Evolutionary conservation across 106 monocot species (phyloP).

Genomic region (Dioscorea alata): DNA sequence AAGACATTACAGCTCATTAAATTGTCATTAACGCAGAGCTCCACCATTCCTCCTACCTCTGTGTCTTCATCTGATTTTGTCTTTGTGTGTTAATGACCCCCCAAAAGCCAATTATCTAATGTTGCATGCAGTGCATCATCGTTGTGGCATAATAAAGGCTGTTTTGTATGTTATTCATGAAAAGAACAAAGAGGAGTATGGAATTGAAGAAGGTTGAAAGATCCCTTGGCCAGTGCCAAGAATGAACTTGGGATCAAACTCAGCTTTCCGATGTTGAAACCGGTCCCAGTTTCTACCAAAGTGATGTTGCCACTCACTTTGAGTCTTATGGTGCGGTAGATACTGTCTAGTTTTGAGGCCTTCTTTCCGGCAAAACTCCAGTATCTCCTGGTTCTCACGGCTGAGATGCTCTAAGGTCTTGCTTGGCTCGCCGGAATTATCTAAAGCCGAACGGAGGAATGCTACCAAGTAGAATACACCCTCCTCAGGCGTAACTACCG

Average conservation of each 20-base stretch:
- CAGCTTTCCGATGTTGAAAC: slow-evolving; percentile 44
- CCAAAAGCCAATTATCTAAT: no score
- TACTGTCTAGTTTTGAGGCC: slow-evolving; percentile 68
- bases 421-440: slow-evolving; percentile 30
- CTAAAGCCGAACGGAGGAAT: slow-evolving; percentile 58
- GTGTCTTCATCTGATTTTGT: no score
- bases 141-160: neutral
- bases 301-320: slow-evolving; percentile 52
- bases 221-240: slow-evolving; percentile 63
- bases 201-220: slow-evolving; percentile 20
- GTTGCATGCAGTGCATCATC: no score
- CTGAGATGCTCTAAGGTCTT: slow-evolving; percentile 34
- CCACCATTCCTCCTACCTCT: no score
- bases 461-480: slow-evolving; percentile 87
- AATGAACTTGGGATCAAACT: slow-evolving; percentile 66
- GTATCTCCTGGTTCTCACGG: slow-evolving; percentile 46
- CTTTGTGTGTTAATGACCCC: no score
- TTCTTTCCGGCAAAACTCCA: slow-evolving; percentile 37
- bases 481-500: slow-evolving; percentile 67
- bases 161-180: neutral
- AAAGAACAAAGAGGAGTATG: slow-evolving; percentile 13
- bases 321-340: slow-evolving; percentile 41
- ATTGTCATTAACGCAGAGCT: no score
- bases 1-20: neutral
- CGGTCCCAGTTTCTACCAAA: slow-evolving; percentile 59